Evolutionary conservation across 129 eudicot species (phyloP).

Genomic region (Silybum marianum): DNA sequence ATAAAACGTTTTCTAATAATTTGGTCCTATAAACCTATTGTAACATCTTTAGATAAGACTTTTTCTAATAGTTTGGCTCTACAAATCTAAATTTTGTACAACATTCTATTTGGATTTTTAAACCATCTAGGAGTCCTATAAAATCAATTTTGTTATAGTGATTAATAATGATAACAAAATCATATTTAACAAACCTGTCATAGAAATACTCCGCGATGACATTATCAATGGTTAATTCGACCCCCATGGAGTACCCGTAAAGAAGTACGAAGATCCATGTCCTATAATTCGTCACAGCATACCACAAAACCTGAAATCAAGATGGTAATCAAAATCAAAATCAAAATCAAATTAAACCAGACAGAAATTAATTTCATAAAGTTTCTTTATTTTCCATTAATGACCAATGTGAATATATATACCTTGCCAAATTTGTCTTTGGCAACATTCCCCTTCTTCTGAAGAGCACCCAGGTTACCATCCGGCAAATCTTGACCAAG

Average conservation of each 20-base stretch:
- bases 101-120: no score
- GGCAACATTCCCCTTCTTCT: conserved; percentile 46
- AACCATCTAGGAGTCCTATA: no score
- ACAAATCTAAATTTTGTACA: no score
- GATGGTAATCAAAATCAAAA: neutral
- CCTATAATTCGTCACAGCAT: conserved; percentile 67
- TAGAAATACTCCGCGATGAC: conserved; percentile 70
- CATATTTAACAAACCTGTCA: conserved; percentile 37
- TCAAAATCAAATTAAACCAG: neutral
- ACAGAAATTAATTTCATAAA: neutral
- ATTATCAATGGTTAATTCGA: conserved; percentile 59
- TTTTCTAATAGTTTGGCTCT: no score
- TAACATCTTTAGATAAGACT: no score
- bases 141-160: no score
- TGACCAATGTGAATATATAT: neutral
- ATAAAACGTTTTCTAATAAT: no score
- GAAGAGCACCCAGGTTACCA: conserved; percentile 57
- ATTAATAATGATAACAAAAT: no score
- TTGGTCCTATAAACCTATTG: no score
- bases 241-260: conserved; percentile 69
- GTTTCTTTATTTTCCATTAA: neutral
- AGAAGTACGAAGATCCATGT: conserved; percentile 71
- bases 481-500: conserved; percentile 72
- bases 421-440: conserved; percentile 64
- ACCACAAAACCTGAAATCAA: conserved; percentile 50